Conservation (phyloP, 2,329 filamentous ascomycete genomes). For the Phaeosphaeriaceae sp. region DNA sequence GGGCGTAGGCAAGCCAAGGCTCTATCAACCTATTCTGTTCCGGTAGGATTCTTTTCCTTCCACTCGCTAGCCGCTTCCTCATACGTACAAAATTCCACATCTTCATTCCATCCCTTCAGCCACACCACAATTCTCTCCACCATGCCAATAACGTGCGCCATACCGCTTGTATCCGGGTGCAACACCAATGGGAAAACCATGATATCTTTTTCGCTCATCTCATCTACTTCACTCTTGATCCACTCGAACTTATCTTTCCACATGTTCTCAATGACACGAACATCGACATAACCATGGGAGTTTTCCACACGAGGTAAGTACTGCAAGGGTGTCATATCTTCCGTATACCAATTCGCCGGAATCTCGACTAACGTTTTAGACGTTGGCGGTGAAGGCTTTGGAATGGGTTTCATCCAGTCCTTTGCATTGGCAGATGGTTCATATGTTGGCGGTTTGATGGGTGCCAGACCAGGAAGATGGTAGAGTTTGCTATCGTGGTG, state of each 20-base stretch:
- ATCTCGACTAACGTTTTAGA: conserved; percentile 53
- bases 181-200: conserved; percentile 60
- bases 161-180: conserved; percentile 65
- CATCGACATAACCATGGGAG: conserved; percentile 64
- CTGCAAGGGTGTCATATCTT: conserved; percentile 59
- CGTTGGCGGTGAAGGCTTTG: conserved; percentile 28
- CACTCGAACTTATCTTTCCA: conserved; percentile 67
- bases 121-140: conserved; percentile 59
- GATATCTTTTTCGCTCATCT: conserved; percentile 41
- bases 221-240: conserved; percentile 51
- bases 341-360: conserved; percentile 59
- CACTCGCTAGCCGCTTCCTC: conserved; percentile 52
- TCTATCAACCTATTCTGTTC: too few species aligned
- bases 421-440: conserved; percentile 42
- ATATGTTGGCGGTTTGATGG: conserved; percentile 53
- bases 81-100: conserved; percentile 56
- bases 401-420: conserved; percentile 55
- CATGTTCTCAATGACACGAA: conserved; percentile 63
- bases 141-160: conserved; percentile 67
- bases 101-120: conserved; percentile 54
- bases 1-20: too few species aligned
- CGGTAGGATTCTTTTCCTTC: conserved; percentile 30
- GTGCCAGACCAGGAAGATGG: conserved; percentile 52
- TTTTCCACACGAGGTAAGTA: conserved; percentile 57
- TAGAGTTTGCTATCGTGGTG: conserved; percentile 60